These are phyloP conservation scores for Nicotiana undulata DNA, from an alignment of 257 asterid genomes.

Conservation along the genomic window DNA sequence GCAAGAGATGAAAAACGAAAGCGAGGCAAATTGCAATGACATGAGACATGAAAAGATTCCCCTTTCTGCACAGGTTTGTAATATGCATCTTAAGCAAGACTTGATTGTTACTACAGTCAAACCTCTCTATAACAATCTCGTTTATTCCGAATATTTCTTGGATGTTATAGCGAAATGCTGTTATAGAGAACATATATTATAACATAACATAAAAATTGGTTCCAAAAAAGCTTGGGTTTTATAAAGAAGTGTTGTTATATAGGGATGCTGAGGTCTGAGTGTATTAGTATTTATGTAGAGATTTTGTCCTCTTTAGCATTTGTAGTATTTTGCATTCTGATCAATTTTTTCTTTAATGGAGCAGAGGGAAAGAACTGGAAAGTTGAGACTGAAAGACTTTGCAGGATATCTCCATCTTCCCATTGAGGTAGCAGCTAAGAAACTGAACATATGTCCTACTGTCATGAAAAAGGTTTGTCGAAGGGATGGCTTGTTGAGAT, in stretches of 20 bases:
- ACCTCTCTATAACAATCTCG: too few species aligned
- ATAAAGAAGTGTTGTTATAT: too few species aligned
- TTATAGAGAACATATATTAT: too few species aligned
- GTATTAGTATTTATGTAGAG: background rate
- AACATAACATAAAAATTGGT: too few species aligned
- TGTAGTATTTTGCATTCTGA: background rate
- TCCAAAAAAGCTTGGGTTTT: too few species aligned
- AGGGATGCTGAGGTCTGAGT: too few species aligned
- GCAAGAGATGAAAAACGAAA: constrained; percentile 6
- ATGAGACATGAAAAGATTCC: constrained; percentile 18
- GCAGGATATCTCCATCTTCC: constrained; percentile 43
- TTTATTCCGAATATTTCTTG: too few species aligned
- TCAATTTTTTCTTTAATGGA: constrained; percentile 6
- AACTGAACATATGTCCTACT: constrained; percentile 44
- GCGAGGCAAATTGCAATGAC: constrained; percentile 13
- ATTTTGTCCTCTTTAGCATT: background rate
- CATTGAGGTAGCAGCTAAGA: constrained; percentile 28
- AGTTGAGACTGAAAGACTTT: constrained; percentile 42
- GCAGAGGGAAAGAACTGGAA: constrained; percentile 67
- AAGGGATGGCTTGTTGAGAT: constrained; percentile 42
- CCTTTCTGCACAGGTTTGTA: constrained; percentile 46
- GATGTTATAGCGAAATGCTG: too few species aligned
- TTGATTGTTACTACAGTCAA: background rate
- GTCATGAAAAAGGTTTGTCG: constrained; percentile 65
- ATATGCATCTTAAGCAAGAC: background rate